Percentiles rank a stretch among this genome's conserved stretches.
phyloP scores from a whole-genome alignment of 1,284 basidiomycete species.

The Albatrellus sp. region DNA sequence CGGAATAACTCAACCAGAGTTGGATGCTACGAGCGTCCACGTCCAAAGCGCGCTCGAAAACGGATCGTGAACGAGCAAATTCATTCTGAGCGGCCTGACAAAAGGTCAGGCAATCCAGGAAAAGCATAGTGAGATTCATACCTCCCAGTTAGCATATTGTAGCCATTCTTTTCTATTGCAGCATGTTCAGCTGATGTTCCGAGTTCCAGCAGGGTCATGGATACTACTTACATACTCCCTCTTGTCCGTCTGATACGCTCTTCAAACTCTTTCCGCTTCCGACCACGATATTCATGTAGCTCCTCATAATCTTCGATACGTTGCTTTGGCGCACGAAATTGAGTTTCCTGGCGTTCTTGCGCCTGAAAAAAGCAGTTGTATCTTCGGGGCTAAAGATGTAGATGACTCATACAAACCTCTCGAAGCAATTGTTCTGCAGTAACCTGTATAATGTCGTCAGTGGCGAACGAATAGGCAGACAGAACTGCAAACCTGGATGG shows the following conservation, averaged over 20 bases:
- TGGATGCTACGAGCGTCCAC: constrained; percentile 84
- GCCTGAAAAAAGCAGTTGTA: constrained; percentile 34
- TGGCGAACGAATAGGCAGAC: constrained; percentile 4
- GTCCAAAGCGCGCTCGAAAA: constrained; percentile 95
- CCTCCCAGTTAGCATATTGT: constrained; percentile 78
- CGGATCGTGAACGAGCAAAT: constrained; percentile 83
- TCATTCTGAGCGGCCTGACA: constrained; percentile 90
- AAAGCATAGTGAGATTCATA: constrained; percentile 16
- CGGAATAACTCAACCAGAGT: constrained; percentile 94
- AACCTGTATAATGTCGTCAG: constrained; percentile 46
- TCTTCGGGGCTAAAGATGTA: constrained; percentile 1
- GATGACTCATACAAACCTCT: constrained; percentile 42
- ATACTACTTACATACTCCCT: constrained; percentile 57
- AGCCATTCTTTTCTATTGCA: constrained; percentile 64
- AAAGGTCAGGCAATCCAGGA: background rate
- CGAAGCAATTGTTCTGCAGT: constrained; percentile 96
- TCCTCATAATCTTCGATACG: constrained; percentile 96
- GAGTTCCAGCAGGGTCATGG: too few relatives aligned
- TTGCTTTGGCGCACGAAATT: constrained; percentile 86
- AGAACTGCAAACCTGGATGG: constrained; percentile 57
- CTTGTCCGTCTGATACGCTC: constrained; percentile 87
- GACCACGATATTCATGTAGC: constrained; percentile 87
- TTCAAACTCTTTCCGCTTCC: constrained; percentile 95
- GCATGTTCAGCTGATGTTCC: too few relatives aligned
- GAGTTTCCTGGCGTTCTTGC: constrained; percentile 92